Evolutionary conservation across 257 asterid genomes (phyloP).

Genomic region (Solanum chiquidenum): DNA sequence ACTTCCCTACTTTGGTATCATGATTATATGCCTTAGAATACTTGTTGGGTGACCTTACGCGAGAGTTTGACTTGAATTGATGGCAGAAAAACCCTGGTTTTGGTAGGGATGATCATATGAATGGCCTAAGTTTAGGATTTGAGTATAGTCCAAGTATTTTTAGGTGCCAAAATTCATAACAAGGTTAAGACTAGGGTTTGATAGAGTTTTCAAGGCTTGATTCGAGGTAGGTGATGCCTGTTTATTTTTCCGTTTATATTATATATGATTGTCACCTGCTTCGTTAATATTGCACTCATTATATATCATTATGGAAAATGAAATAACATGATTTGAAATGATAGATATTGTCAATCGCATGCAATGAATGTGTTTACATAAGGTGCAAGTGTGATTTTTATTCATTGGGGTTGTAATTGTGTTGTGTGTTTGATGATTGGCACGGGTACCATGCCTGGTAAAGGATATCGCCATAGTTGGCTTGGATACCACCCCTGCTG

Average conservation of each 20-base stretch:
- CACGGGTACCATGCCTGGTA: neutral
- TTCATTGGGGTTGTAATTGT: neutral
- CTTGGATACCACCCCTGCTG: neutral
- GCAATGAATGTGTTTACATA: neutral
- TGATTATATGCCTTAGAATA: neutral
- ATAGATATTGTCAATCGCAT: neutral
- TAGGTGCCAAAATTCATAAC: neutral
- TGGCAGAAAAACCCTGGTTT: neutral
- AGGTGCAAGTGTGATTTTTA: neutral
- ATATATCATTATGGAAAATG: neutral
- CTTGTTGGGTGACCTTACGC: neutral
- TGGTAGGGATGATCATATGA: neutral
- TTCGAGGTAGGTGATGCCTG: neutral
- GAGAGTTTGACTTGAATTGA: neutral
- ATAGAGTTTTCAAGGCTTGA: neutral
- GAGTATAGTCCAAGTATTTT: neutral
- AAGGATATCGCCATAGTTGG: neutral
- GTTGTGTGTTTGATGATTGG: neutral
- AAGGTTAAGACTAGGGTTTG: neutral
- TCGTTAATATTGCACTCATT: neutral
- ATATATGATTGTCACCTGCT: neutral
- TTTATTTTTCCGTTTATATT: neutral
- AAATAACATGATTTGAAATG: neutral
- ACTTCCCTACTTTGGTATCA: neutral
- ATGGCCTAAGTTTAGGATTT: neutral